phyloP scores from a whole-genome alignment of 169 alveolate genomes.

The Babesia bovis region DNA sequence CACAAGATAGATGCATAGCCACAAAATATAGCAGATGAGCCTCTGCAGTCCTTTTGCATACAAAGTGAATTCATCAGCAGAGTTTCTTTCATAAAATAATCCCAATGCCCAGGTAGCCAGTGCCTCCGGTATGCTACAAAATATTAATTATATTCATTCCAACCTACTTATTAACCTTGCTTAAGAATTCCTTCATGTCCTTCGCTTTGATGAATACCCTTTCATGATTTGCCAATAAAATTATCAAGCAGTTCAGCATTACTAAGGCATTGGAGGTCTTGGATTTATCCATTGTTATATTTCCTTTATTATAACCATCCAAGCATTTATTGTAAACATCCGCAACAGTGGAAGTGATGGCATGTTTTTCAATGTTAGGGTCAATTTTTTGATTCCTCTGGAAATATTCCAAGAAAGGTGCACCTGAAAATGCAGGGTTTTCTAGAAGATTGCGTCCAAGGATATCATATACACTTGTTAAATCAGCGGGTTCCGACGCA shows the following conservation, averaged over 20 bases:
- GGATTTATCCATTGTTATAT: neutral
- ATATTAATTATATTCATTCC: neutral
- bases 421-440: constrained; percentile 17
- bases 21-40: constrained; percentile 49
- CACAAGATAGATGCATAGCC: constrained; percentile 53
- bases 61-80: neutral
- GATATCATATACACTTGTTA: constrained; percentile 33
- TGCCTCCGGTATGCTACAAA: constrained; percentile 15
- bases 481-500: constrained; percentile 10
- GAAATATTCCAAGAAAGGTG: constrained; percentile 17
- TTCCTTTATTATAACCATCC: constrained; percentile 9
- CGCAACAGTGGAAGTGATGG: constrained; percentile 35
- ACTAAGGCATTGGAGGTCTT: constrained; percentile 22
- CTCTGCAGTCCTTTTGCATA: constrained; percentile 45
- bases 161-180: constrained; percentile 16
- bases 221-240: constrained; percentile 33
- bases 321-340: constrained; percentile 34
- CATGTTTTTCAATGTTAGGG: neutral
- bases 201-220: constrained; percentile 24
- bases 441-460: constrained; percentile 20
- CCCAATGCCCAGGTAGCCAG: constrained; percentile 15
- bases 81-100: constrained; percentile 20
- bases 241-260: constrained; percentile 37
- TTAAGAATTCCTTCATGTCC: constrained; percentile 12
- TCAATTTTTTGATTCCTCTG: neutral